A percentile compares a stretch with the other conserved stretches of the same genome.
These are phyloP conservation scores for Camellia lanceoleosa DNA, from an alignment of 148 eudicot genomes.

Conservation along the genomic window DNA sequence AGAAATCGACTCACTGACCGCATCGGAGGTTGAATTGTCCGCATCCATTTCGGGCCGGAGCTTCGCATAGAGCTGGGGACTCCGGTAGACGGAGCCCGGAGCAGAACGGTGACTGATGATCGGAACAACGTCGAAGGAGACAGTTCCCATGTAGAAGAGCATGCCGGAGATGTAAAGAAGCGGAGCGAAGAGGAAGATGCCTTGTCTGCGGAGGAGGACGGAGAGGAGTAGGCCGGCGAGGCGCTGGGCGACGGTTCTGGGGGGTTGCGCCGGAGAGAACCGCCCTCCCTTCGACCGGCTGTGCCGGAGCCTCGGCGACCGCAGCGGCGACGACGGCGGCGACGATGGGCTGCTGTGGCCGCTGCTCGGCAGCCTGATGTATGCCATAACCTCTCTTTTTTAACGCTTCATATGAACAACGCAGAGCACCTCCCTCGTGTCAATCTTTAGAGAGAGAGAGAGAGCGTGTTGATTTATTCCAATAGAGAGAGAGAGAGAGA, in stretches of 20 bases:
- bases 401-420: slow-evolving; percentile 15
- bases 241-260: slow-evolving; percentile 55
- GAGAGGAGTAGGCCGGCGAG: slow-evolving; percentile 59
- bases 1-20: slow-evolving; percentile 49
- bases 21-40: slow-evolving; percentile 73
- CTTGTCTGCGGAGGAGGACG: slow-evolving; percentile 62
- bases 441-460: slow-evolving; percentile 11
- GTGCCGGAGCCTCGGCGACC: slow-evolving; percentile 53
- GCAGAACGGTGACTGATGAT: slow-evolving; percentile 49
- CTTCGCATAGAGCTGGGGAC: slow-evolving; percentile 70
- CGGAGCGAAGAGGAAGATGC: slow-evolving; percentile 79
- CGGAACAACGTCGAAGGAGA: slow-evolving; percentile 70
- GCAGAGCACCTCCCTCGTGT: not conserved
- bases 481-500: too few species aligned
- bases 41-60: slow-evolving; percentile 68
- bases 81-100: slow-evolving; percentile 73
- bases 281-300: slow-evolving; percentile 36
- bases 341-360: slow-evolving; percentile 82
- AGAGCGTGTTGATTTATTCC: not conserved
- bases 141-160: slow-evolving; percentile 85
- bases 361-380: slow-evolving; percentile 78
- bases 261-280: slow-evolving; percentile 22
- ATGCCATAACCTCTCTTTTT: slow-evolving; percentile 29
- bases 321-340: slow-evolving; percentile 69
- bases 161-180: slow-evolving; percentile 73